Evolutionary conservation across 2,329 filamentous ascomycete genomes (phyloP), one percentile per base, ranked within the genome.

Genomic region (Mycosphaerella sp.): DNA sequence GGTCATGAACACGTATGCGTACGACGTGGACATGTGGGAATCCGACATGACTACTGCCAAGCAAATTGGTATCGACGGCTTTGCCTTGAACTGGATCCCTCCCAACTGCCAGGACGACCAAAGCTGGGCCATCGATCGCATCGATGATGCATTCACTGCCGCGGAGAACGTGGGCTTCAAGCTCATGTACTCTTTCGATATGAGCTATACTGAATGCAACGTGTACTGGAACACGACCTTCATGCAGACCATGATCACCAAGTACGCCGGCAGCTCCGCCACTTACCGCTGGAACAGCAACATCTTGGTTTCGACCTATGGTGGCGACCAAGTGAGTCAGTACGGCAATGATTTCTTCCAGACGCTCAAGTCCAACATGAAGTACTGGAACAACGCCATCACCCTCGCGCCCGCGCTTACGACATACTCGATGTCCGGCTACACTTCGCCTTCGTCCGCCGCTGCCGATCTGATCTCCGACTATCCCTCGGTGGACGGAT

Each of bases 161-260:
- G 68, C 67, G 36, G 63, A 64, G 52, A 40, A 58, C 30, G 55
- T 62, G 45, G 61, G 63, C 53, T 70, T 70, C 62, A 64, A 64
- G 56, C 60, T 70, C 54, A 63, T 68, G 54, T 62, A 65, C 54
- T 69, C 68, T 16, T 70, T 70, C 58, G 68, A 70, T 58, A 70
- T 70, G 68, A 68, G 62, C 59, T 68, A 64, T 53, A 59, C 58
- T 43, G 49, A 57, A 13, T 70, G 67, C 60, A 58, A 64, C 52
- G 46, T 55, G 37, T 68, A 63, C 60, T 70, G 68, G 68, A 70
- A 69, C 62, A 58, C 60, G 55, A 65, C 64, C 12, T 68, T 63
- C 58, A 69, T 69, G 65, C 53, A 63, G 30, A 57, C 62, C 18
- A 62, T 65, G 46, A 61, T 70, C 50, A 55, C 57, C 16, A 65